A percentile compares a stretch with the other conserved stretches of the same genome.
Evolutionary conservation across 768 basidiomycete species (phyloP).

Genomic region (Suillus lakei): DNA sequence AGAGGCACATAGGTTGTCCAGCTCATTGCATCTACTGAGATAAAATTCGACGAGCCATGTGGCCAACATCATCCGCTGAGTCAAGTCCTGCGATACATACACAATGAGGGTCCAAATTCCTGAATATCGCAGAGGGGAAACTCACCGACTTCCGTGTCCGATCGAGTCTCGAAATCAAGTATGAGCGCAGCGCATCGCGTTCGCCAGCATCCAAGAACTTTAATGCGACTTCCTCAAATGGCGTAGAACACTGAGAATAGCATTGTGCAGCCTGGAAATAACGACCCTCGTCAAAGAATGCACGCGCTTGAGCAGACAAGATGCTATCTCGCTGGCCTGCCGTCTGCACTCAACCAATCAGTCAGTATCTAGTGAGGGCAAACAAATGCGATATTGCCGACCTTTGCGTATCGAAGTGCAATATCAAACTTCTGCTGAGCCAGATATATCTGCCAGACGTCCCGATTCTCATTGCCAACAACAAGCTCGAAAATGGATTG

Average conservation of each 20-base stretch:
- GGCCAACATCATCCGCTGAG: conserved; percentile 96
- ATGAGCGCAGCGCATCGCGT: conserved; percentile 88
- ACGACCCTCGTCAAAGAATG: conserved; percentile 75
- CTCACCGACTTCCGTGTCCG: conserved; percentile 81
- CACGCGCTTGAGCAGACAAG: conserved; percentile 80
- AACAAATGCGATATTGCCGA: conserved; percentile 33
- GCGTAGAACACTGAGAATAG: conserved; percentile 85
- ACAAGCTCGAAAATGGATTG: conserved; percentile 88
- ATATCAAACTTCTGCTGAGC: conserved; percentile 77
- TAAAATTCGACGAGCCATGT: conserved; percentile 99
- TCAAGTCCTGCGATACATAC: conserved; percentile 65
- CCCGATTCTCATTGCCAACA: conserved; percentile 85
- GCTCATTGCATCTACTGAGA: conserved; percentile 93
- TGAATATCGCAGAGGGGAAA: conserved; percentile 9
- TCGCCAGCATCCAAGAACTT: conserved; percentile 90
- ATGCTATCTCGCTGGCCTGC: conserved; percentile 87
- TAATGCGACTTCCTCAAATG: conserved; percentile 91
- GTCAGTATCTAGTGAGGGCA: background rate
- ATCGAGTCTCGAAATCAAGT: conserved; percentile 87
- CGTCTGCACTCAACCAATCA: conserved; percentile 51
- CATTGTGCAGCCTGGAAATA: conserved; percentile 93
- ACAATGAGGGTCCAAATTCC: background rate
- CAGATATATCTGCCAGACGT: conserved; percentile 93
- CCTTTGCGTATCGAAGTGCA: conserved; percentile 84
- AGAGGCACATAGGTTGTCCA: conserved; percentile 92